These are phyloP conservation scores for Stentor coeruleus DNA, from an alignment of 73 alveolate genomes.

Conservation along the genomic window DNA sequence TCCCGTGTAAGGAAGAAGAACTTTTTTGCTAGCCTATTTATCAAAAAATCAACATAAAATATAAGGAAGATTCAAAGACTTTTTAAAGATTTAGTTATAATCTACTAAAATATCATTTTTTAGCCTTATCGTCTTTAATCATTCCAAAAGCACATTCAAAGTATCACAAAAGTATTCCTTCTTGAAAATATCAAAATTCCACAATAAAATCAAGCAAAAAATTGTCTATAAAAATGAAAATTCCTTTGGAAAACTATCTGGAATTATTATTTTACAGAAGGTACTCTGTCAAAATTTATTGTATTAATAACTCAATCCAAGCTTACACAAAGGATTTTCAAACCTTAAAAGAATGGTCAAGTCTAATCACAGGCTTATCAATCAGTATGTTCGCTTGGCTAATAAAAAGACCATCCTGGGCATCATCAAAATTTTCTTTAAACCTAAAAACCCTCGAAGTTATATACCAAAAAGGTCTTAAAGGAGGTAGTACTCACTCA, in stretches of 20 bases:
- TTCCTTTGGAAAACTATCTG: neutral
- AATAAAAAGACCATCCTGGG: neutral
- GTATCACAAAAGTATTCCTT: too few species aligned
- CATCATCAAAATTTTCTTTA: neutral
- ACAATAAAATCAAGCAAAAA: too few species aligned
- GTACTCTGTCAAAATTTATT: neutral
- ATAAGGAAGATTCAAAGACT: too few species aligned
- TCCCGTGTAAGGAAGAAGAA: too few species aligned
- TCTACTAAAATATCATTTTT: too few species aligned
- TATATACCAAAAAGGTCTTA: neutral
- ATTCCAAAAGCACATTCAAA: too few species aligned
- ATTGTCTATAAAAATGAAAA: neutral
- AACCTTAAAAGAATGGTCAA: neutral
- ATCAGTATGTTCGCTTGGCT: neutral
- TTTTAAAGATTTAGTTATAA: too few species aligned
- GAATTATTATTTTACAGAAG: neutral
- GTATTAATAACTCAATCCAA: neutral
- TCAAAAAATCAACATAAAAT: too few species aligned
- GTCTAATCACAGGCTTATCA: neutral
- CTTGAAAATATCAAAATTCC: too few species aligned
- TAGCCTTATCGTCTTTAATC: too few species aligned
- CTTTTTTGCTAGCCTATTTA: too few species aligned
- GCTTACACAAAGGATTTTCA: neutral
- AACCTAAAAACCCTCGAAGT: neutral
- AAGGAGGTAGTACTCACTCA: neutral